These are phyloP conservation scores for Claviceps sp. DNA, from an alignment of 2,329 filamentous ascomycete species.

Conservation along the genomic window DNA sequence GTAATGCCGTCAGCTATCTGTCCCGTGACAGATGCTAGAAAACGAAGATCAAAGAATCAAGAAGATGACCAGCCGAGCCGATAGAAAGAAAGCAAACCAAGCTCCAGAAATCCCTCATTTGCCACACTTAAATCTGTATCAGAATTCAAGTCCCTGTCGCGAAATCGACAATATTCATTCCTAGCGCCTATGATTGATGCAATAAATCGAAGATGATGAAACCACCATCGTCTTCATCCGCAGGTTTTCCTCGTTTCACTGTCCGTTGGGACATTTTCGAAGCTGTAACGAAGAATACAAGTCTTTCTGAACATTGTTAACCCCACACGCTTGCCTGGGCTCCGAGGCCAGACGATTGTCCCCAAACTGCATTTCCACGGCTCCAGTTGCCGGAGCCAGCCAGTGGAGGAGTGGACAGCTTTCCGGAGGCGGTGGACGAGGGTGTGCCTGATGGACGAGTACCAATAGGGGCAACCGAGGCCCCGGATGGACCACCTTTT, in stretches of 20 bases:
- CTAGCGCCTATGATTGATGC: conserved; percentile 4
- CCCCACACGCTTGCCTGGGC: conserved; percentile 93
- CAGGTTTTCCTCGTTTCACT: neutral
- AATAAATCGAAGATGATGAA: neutral
- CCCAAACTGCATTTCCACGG: conserved; percentile 72
- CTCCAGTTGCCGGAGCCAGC: conserved; percentile 83
- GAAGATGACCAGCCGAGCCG: conserved; percentile 1
- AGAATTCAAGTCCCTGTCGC: neutral
- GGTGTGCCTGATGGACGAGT: conserved; percentile 61
- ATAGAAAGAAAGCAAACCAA: conserved; percentile 6
- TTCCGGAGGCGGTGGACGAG: conserved; percentile 38
- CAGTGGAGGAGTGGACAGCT: conserved; percentile 78
- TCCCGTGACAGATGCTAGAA: conserved; percentile 4
- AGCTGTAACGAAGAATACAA: neutral
- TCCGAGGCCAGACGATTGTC: conserved; percentile 65
- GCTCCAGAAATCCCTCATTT: conserved; percentile 9
- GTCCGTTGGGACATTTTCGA: neutral
- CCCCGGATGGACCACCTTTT: conserved; percentile 41
- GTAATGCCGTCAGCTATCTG: conserved; percentile 9
- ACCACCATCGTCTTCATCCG: neutral
- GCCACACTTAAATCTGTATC: conserved; percentile 8
- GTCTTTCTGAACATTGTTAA: conserved; percentile 28
- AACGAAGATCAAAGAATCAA: conserved; percentile 4
- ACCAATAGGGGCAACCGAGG: conserved; percentile 79
- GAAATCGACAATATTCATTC: conserved; percentile 4